A percentile compares a stretch with the other conserved stretches of the same genome.
These are phyloP conservation scores for Sarocladium brachiariae DNA, from an alignment of 2,329 filamentous ascomycete species.

Conservation along the genomic window DNA sequence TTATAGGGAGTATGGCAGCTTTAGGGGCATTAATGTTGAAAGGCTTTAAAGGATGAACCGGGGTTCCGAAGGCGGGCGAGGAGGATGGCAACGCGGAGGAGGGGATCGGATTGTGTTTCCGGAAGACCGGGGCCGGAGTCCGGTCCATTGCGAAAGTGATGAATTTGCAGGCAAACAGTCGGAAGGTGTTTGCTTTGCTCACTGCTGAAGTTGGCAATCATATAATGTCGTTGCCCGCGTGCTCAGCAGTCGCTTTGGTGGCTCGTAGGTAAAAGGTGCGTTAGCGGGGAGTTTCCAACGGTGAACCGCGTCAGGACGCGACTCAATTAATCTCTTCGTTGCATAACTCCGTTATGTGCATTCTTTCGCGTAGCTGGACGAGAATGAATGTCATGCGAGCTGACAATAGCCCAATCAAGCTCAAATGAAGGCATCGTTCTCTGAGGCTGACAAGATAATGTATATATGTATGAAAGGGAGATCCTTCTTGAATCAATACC, in stretches of 20 bases:
- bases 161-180: background rate
- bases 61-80: conserved; percentile 84
- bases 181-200: background rate
- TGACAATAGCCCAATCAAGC: too few relatives aligned
- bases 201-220: conserved; percentile 9
- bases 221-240: background rate
- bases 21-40: conserved; percentile 47
- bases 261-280: too few relatives aligned
- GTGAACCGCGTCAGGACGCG: conserved; percentile 9
- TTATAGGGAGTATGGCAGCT: conserved; percentile 73
- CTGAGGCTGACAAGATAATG: too few relatives aligned
- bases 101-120: conserved; percentile 26
- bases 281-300: background rate
- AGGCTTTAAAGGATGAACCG: conserved; percentile 68
- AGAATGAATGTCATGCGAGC: too few relatives aligned
- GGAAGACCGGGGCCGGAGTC: conserved; percentile 32
- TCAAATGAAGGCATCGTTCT: too few relatives aligned
- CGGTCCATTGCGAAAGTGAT: conserved; percentile 27
- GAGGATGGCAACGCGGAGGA: conserved; percentile 72
- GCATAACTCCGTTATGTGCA: background rate
- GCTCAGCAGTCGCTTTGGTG: background rate
- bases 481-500: too few relatives aligned
- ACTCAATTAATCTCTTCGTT: conserved; percentile 1
- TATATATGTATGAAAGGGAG: too few relatives aligned
- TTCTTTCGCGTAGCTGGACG: background rate